Percentiles rank a stretch among this genome's conserved stretches.
Evolutionary conservation across 2,329 filamentous ascomycete genomes (phyloP).

Genomic region (Fusarium pseudograminearum): DNA sequence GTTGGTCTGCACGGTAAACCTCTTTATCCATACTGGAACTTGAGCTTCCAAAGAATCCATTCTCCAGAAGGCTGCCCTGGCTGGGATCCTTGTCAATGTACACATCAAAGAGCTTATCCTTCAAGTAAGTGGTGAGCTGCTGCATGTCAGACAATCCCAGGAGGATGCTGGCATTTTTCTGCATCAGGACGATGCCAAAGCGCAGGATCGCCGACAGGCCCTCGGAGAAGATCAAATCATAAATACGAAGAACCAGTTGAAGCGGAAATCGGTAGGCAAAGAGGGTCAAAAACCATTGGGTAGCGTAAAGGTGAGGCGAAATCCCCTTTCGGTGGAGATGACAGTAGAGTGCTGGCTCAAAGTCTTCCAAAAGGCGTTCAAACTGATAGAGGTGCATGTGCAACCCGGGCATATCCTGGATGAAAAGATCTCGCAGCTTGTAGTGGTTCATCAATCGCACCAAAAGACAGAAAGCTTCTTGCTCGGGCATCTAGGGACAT

Average conservation of each 20-base stretch:
- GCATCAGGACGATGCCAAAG: conserved; percentile 96
- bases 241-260: conserved; percentile 94
- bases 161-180: conserved; percentile 85
- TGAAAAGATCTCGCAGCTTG: conserved; percentile 89
- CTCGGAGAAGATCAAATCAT: conserved; percentile 94
- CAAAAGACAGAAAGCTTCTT: conserved; percentile 94
- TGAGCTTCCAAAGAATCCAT: conserved; percentile 95
- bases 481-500: conserved; percentile 82
- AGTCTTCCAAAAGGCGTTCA: conserved; percentile 90
- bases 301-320: conserved; percentile 92
- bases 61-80: conserved; percentile 92
- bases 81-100: conserved; percentile 97
- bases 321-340: conserved; percentile 91
- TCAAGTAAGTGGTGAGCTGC: conserved; percentile 87
- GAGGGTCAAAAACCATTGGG: conserved; percentile 98
- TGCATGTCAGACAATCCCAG: conserved; percentile 92
- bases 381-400: conserved; percentile 96
- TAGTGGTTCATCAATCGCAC: conserved; percentile 98
- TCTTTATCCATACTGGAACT: conserved; percentile 93
- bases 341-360: conserved; percentile 94
- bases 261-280: conserved; percentile 98
- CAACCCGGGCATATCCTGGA: conserved; percentile 95
- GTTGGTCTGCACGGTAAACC: conserved; percentile 91
- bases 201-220: conserved; percentile 93
- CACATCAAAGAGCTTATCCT: conserved; percentile 93